Conservation (phyloP, 345 rosid genomes). For the Bruguiera parviflora region DNA sequence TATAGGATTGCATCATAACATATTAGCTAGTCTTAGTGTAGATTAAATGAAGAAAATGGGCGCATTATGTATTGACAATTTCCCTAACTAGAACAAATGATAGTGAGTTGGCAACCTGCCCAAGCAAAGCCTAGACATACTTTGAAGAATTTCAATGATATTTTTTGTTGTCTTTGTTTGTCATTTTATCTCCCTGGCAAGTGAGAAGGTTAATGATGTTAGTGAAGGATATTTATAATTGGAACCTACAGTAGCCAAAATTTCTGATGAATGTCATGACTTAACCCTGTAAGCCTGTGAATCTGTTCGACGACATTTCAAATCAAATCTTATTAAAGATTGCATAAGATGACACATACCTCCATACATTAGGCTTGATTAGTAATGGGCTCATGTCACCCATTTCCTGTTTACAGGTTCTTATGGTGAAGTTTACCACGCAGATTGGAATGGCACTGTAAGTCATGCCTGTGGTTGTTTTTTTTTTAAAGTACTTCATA, state of each 20-base stretch:
- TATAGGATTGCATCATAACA: no score
- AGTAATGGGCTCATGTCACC: not conserved
- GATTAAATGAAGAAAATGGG: no score
- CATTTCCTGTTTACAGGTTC: slow-evolving; percentile 58
- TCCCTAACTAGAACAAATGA: not conserved
- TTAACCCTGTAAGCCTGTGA: not conserved
- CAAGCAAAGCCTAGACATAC: not conserved
- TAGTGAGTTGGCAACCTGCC: slow-evolving; percentile 5
- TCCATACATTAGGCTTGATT: slow-evolving; percentile 8
- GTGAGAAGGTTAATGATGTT: no score
- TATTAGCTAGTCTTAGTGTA: no score
- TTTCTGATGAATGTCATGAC: not conserved
- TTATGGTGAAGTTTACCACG: slow-evolving; percentile 88
- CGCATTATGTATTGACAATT: not conserved
- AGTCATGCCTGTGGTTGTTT: slow-evolving; percentile 31
- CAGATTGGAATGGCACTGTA: slow-evolving; percentile 95
- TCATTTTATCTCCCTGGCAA: no score
- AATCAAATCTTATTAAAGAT: not conserved
- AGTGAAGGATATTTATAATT: not conserved
- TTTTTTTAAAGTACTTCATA: slow-evolving; percentile 4
- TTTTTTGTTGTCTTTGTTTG: not conserved
- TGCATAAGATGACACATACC: slow-evolving; percentile 6
- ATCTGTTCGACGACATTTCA: not conserved
- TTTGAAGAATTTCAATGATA: slow-evolving; percentile 8
- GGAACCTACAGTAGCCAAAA: not conserved